phyloP scores from a whole-genome alignment of 805 yeast genomes.

The Pichia nakasei region DNA sequence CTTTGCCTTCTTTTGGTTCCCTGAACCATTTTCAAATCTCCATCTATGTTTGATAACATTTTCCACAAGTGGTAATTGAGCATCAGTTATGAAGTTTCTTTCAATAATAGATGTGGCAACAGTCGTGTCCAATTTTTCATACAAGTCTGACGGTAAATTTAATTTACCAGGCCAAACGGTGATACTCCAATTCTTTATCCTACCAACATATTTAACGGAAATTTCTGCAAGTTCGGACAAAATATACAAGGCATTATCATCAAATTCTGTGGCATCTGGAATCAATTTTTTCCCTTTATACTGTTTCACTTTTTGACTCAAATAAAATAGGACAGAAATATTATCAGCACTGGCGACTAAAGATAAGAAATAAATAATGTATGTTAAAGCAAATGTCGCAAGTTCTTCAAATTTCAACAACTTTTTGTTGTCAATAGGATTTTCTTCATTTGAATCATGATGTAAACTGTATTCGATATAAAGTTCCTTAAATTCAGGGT shows the following conservation, averaged over 20 bases:
- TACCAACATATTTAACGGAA: conserved; percentile 49
- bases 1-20: neutral
- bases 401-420: conserved; percentile 16
- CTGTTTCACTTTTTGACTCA: conserved; percentile 73
- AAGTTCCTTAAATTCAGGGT: conserved; percentile 49
- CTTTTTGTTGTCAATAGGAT: neutral
- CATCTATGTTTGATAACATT: conserved; percentile 10
- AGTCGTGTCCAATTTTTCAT: conserved; percentile 30
- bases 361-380: conserved; percentile 51
- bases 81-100: neutral
- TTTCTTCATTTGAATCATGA: conserved; percentile 9
- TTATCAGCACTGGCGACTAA: conserved; percentile 57
- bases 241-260: conserved; percentile 36
- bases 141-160: conserved; percentile 61
- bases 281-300: conserved; percentile 49
- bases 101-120: conserved; percentile 49
- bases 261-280: conserved; percentile 20
- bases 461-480: conserved; percentile 13
- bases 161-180: conserved; percentile 78
- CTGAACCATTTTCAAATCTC: conserved; percentile 3
- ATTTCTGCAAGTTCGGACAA: conserved; percentile 70
- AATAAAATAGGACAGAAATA: conserved; percentile 62
- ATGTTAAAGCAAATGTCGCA: conserved; percentile 46
- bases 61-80: no score
- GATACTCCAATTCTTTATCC: conserved; percentile 55